Evolutionary conservation across 75 land plant species (phyloP).

Genomic region (Pinus albicaulis): DNA sequence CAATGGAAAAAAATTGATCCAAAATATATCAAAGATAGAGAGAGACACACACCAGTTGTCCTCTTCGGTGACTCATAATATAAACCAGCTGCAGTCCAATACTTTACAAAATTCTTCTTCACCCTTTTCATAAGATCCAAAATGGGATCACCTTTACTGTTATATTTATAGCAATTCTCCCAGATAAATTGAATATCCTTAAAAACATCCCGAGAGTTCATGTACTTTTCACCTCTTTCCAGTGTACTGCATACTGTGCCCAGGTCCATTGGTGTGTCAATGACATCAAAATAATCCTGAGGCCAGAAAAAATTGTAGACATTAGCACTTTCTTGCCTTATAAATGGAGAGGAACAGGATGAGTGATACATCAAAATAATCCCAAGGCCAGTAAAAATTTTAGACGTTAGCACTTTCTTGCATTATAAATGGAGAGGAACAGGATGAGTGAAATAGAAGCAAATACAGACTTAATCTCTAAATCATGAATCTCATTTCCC

Average conservation of each 20-base stretch:
- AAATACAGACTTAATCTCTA: too few species aligned
- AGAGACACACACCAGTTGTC: not conserved
- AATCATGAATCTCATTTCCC: too few species aligned
- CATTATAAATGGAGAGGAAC: too few species aligned
- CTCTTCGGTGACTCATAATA: conserved; percentile 27
- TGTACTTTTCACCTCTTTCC: conserved; percentile 71
- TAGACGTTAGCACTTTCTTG: too few species aligned
- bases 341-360: too few species aligned
- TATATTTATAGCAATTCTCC: conserved; percentile 84
- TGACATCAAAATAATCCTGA: conserved; percentile 78
- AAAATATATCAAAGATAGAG: too few species aligned
- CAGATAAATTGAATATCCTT: conserved; percentile 88
- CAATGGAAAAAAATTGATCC: too few species aligned
- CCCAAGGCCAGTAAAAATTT: too few species aligned
- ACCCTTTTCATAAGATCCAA: conserved; percentile 77
- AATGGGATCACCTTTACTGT: conserved; percentile 92
- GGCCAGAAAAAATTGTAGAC: too few species aligned
- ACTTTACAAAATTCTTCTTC: conserved; percentile 81
- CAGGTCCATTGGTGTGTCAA: conserved; percentile 96
- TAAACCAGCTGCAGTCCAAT: conserved; percentile 74
- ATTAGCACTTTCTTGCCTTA: too few species aligned
- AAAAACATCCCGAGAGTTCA: conserved; percentile 75
- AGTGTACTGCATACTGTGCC: conserved; percentile 80
- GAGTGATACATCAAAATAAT: too few species aligned
- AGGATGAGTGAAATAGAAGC: too few species aligned